These are phyloP conservation scores for Plantago coronopus DNA, from an alignment of 305 asterid species.

Conservation along the genomic window DNA sequence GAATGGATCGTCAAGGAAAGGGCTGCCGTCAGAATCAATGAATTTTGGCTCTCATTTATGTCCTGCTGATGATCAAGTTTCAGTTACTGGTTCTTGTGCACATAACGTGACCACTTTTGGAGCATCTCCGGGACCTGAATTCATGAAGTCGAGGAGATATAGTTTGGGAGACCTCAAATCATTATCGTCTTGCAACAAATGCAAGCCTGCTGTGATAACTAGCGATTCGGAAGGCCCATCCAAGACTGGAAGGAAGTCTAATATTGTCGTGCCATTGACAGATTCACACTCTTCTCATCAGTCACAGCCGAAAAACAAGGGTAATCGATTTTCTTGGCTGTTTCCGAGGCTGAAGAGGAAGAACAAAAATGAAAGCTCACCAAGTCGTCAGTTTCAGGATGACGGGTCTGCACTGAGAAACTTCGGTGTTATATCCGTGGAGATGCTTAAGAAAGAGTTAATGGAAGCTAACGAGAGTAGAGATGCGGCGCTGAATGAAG, in stretches of 20 bases:
- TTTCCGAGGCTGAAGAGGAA: conserved; percentile 51
- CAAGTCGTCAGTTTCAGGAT: conserved; percentile 15
- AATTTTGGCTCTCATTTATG: conserved; percentile 40
- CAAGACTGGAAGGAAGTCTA: conserved; percentile 31
- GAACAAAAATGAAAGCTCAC: conserved; percentile 26
- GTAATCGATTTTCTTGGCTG: conserved; percentile 38
- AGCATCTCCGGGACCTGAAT: conserved; percentile 44
- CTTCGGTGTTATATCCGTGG: conserved; percentile 32
- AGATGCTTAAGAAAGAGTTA: conserved; percentile 52
- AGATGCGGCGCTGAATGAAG: conserved; percentile 57
- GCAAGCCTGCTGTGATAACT: conserved; percentile 41
- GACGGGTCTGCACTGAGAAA: conserved; percentile 27
- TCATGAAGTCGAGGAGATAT: conserved; percentile 40
- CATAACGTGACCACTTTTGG: conserved; percentile 20
- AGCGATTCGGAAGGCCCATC: conserved; percentile 31
- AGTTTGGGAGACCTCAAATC: conserved; percentile 50
- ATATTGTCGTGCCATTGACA: conserved; percentile 35
- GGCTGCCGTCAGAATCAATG: conserved; percentile 24
- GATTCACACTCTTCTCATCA: conserved; percentile 42
- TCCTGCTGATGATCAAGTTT: conserved; percentile 55
- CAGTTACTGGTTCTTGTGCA: conserved; percentile 36
- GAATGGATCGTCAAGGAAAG: conserved; percentile 52
- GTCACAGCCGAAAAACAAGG: conserved; percentile 32
- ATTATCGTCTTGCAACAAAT: conserved; percentile 49
- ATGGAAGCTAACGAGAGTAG: conserved; percentile 53